phyloP scores from a whole-genome alignment of 2,329 filamentous ascomycete species.

The Thielaviopsis populi region DNA sequence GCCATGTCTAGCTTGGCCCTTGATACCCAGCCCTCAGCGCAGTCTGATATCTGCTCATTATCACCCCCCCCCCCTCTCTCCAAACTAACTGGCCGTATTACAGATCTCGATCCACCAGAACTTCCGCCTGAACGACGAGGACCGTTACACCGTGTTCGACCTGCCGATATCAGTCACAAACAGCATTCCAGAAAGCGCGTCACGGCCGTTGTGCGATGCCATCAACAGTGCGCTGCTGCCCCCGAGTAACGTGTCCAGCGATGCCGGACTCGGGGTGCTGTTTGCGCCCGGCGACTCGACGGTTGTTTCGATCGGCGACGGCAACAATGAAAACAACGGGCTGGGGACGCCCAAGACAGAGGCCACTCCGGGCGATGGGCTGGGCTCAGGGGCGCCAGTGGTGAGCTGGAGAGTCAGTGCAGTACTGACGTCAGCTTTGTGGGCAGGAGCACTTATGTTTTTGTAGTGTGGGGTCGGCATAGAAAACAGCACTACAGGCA shows the following conservation, averaged over 20 bases:
- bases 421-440: conserved; percentile 13
- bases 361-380: conserved; percentile 23
- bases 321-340: conserved; percentile 16
- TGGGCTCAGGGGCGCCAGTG: conserved; percentile 22
- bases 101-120: conserved; percentile 57
- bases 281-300: conserved; percentile 39
- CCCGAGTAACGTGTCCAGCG: conserved; percentile 29
- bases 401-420: conserved; percentile 21
- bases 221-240: conserved; percentile 38
- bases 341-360: conserved; percentile 22
- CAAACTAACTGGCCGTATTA: neutral
- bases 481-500: neutral
- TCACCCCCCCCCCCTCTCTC: no score
- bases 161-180: conserved; percentile 55
- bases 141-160: conserved; percentile 57
- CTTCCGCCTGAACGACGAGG: conserved; percentile 47
- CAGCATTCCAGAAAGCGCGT: conserved; percentile 31
- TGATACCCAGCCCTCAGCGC: neutral
- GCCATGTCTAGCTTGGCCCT: neutral
- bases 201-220: conserved; percentile 34
- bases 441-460: conserved; percentile 5
- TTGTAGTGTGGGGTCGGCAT: neutral
- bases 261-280: conserved; percentile 28
- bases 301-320: conserved; percentile 21
- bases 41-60: neutral